Percentiles rank a stretch among this genome's conserved stretches.
phyloP scores from a whole-genome alignment of 164 flowering plant species.

The Magnolia kwangsiensis region DNA sequence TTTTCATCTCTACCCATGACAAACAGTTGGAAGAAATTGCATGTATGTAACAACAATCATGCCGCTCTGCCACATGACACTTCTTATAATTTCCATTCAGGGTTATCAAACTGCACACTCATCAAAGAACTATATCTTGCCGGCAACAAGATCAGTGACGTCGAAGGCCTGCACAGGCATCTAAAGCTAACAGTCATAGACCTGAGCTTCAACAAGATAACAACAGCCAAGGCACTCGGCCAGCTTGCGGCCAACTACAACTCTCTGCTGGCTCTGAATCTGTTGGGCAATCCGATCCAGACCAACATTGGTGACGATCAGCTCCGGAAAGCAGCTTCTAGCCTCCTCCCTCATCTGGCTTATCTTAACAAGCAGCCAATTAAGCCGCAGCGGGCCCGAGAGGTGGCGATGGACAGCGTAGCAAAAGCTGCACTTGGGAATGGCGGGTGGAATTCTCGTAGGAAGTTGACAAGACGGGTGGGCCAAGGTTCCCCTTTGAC shows the following conservation, averaged over 20 bases:
- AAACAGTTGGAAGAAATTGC: background rate
- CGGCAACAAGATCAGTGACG: slow-evolving; percentile 88
- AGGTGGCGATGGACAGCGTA: slow-evolving; percentile 49
- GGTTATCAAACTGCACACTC: slow-evolving; percentile 71
- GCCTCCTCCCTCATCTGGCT: slow-evolving; percentile 76
- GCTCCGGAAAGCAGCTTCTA: slow-evolving; percentile 61
- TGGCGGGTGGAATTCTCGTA: slow-evolving; percentile 32
- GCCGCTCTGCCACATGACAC: background rate
- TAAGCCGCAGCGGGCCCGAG: slow-evolving; percentile 70
- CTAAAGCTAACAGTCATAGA: slow-evolving; percentile 83
- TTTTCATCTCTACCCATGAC: background rate
- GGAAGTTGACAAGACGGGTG: slow-evolving; percentile 37
- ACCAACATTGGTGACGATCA: slow-evolving; percentile 75
- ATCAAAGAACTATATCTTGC: slow-evolving; percentile 88
- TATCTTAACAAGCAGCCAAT: slow-evolving; percentile 84
- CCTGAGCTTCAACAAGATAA: slow-evolving; percentile 92
- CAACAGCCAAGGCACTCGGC: slow-evolving; percentile 75
- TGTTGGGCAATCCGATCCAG: slow-evolving; percentile 79
- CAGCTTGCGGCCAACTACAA: slow-evolving; percentile 88
- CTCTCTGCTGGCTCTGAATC: slow-evolving; percentile 69
- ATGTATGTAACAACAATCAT: background rate
- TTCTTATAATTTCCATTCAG: slow-evolving; percentile 22
- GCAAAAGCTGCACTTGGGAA: slow-evolving; percentile 77
- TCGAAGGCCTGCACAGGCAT: slow-evolving; percentile 87
- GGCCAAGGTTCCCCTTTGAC: background rate